phyloP scores from a whole-genome alignment of 257 asterid genomes.

The Solanum megistacrolobum region DNA sequence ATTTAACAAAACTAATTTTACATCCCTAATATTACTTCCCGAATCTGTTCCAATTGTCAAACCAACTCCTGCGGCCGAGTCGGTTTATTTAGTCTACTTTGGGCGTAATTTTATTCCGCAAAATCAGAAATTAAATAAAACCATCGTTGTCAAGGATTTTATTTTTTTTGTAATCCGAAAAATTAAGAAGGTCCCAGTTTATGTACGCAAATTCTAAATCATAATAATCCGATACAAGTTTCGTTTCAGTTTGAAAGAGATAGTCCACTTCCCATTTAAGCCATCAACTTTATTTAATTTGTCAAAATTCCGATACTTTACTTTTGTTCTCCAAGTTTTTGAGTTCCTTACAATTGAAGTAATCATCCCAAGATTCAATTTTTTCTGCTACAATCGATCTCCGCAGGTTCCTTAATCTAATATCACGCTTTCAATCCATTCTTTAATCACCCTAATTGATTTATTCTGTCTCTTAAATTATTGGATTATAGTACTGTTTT shows the following conservation, averaged over 20 bases:
- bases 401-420: conserved; percentile 34
- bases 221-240: neutral
- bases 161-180: neutral
- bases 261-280: neutral
- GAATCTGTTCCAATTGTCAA: neutral
- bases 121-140: neutral
- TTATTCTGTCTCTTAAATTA: conserved; percentile 2
- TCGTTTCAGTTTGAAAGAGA: neutral
- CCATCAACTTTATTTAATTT: neutral
- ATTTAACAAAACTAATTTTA: too few species aligned
- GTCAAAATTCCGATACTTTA: neutral
- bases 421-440: neutral
- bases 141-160: neutral
- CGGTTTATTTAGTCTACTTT: neutral
- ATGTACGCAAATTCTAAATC: neutral
- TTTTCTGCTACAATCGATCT: conserved; percentile 25
- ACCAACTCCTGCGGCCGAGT: neutral
- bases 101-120: neutral
- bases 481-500: conserved; percentile 24
- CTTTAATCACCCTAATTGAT: neutral
- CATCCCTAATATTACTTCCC: neutral
- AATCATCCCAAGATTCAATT: conserved; percentile 12
- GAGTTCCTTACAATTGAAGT: conserved; percentile 28
- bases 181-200: neutral
- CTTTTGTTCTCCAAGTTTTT: conserved; percentile 19